Base-by-base conservation (phyloP, 2,329 filamentous ascomycete genomes). In the Xylaria sp. region DNA sequence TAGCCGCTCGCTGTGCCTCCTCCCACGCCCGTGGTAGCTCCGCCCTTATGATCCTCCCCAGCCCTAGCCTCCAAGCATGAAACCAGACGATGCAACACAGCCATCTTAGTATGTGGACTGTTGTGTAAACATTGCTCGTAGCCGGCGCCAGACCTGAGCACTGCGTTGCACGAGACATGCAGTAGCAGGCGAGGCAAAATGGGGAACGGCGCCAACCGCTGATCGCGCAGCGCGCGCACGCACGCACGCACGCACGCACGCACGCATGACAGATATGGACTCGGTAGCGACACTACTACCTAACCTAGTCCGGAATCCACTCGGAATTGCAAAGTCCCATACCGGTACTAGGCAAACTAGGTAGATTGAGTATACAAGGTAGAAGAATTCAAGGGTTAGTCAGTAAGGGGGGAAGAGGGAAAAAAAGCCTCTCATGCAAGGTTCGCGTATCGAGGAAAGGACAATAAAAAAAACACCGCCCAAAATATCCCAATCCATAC, bases 251-350 rank as follows among this genome's bases (percentile, higher is more conserved):
- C 54, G 51, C 44, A n/a, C 25, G 28, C 34, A 13, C 54, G 51
- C 44, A n/a, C 25, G 28, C 41, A 58, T 68, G 66, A 65, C 57
- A 56, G 52, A 58, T 60, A 46, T n/a, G 18, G n/a, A 18, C 1
- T 44, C 10, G 34, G 54, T 39, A 57, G 23, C 37, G 39, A 51
- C 23, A 28, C 10, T 28, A 10, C 20, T 51, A 20, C 20, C 20
- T 28, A 32, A 23, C 13, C 4, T 13, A 57, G 37, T 13, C 20
- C 15, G 13, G 52, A 63, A 69, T 34, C 67, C 63, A 69, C 58
- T 28, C 25, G 18, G 39, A 34, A 37, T 34, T 37, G 37, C 52
- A 69, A 69, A 69, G 63, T 66, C 67, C 67, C 63, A 23, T 66
- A 37, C 67, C 44, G 52, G 39, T 18, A 37, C 18, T 46, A 8